These are phyloP conservation scores for Talaromyces sp. DNA, from an alignment of 2,329 filamentous ascomycete species.

Conservation along the genomic window DNA sequence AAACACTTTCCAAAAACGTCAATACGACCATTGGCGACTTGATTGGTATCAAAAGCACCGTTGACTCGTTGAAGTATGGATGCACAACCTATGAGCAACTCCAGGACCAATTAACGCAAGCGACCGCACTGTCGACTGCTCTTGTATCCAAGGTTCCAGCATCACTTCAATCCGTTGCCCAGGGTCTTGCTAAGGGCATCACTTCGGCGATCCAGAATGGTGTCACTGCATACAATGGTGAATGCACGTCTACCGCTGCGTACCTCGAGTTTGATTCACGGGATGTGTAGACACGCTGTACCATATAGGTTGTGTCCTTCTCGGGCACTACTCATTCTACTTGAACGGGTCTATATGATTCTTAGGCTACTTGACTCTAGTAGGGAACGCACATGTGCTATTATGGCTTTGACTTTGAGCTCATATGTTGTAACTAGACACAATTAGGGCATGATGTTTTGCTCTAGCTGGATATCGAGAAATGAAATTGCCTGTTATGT, in stretches of 20 bases:
- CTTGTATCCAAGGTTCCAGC: slow-evolving; percentile 1
- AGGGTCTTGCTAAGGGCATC: slow-evolving; percentile 23
- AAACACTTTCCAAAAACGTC: not conserved
- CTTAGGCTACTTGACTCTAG: not conserved
- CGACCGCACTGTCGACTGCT: slow-evolving; percentile 10
- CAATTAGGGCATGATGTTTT: not conserved
- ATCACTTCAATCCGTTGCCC: not conserved
- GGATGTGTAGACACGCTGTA: not conserved
- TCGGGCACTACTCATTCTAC: not conserved
- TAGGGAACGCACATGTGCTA: not conserved
- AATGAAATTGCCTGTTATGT: not conserved
- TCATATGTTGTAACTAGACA: not conserved
- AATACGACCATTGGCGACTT: slow-evolving; percentile 6
- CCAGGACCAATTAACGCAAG: slow-evolving; percentile 21
- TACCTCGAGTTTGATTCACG: too few relatives aligned
- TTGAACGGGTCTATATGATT: not conserved
- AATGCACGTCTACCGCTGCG: slow-evolving; percentile 14
- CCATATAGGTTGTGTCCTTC: not conserved
- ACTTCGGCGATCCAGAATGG: slow-evolving; percentile 27
- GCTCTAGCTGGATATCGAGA: not conserved
- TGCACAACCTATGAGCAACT: slow-evolving; percentile 15
- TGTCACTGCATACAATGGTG: slow-evolving; percentile 23
- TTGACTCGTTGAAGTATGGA: not conserved
- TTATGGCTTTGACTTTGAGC: not conserved
- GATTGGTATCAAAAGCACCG: not conserved